phyloP scores from a whole-genome alignment of 2,329 filamentous ascomycete genomes.

The Nothophoma quercina region DNA sequence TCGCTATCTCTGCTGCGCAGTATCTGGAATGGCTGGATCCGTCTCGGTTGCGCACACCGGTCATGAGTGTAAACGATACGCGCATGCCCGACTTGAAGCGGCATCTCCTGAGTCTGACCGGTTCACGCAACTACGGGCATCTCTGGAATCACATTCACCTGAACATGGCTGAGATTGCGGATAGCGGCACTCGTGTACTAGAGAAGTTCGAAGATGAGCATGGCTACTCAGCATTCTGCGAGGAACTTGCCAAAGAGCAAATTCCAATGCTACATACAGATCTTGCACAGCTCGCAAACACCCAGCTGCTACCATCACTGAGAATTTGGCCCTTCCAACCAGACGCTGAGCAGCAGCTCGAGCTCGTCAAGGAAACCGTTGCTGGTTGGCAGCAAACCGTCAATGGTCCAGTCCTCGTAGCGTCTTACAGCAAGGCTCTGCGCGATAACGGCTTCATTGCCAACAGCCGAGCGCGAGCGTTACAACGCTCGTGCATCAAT shows the following conservation, averaged over 20 bases:
- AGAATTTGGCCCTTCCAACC: constrained; percentile 8
- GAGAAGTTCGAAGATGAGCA: constrained; percentile 10
- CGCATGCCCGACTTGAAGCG: constrained; percentile 12
- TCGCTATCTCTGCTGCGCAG: constrained; percentile 12
- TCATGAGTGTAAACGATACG: constrained; percentile 10
- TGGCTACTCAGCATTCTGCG: constrained; percentile 11
- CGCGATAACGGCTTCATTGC: constrained; percentile 10
- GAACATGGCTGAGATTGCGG: constrained; percentile 12
- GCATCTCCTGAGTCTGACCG: constrained; percentile 10
- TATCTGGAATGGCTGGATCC: constrained; percentile 12
- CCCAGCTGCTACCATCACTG: constrained; percentile 6
- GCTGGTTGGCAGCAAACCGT: constrained; percentile 7
- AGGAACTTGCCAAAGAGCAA: constrained; percentile 6
- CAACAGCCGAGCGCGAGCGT: constrained; percentile 10
- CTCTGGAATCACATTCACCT: constrained; percentile 17
- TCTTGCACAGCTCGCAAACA: constrained; percentile 5
- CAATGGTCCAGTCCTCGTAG: constrained; percentile 6
- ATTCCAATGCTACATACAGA: constrained; percentile 4
- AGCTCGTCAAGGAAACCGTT: neutral
- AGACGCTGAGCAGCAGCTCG: constrained; percentile 8
- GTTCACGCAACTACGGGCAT: constrained; percentile 10
- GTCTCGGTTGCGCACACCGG: constrained; percentile 9
- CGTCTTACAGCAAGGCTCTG: constrained; percentile 13
- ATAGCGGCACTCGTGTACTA: constrained; percentile 7
- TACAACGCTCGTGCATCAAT: constrained; percentile 6